Evolutionary conservation across 1,284 basidiomycete genomes (phyloP).

Genomic region (Leccinum solheimii): DNA sequence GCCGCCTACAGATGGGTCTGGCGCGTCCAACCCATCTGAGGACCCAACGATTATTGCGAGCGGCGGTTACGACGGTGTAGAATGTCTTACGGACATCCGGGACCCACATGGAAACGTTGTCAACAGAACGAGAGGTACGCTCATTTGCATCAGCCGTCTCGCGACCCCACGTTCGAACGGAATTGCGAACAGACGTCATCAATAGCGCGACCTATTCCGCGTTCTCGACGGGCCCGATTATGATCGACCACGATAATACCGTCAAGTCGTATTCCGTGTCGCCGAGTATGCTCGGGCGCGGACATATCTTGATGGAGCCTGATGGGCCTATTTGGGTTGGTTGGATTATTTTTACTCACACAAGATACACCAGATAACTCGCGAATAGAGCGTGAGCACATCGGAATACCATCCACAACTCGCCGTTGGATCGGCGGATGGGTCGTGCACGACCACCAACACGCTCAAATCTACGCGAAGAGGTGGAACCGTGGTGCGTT

Average conservation of each 20-base stretch:
- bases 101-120: constrained; percentile 63
- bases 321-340: constrained; percentile 79
- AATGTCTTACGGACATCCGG: constrained; percentile 72
- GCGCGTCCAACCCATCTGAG: constrained; percentile 43
- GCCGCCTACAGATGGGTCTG: constrained; percentile 55
- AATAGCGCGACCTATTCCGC: constrained; percentile 63
- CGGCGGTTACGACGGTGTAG: constrained; percentile 76
- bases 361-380: not conserved
- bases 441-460: constrained; percentile 73
- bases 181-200: constrained; percentile 58
- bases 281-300: constrained; percentile 71
- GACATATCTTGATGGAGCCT: constrained; percentile 69
- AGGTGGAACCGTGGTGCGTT: constrained; percentile 64
- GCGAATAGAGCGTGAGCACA: constrained; percentile 59
- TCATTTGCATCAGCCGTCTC: not conserved
- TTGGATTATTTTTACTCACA: not conserved
- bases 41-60: constrained; percentile 74
- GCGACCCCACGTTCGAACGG: not conserved
- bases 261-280: constrained; percentile 72
- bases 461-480: constrained; percentile 65
- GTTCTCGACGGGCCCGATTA: constrained; percentile 65
- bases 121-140: constrained; percentile 71
- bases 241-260: constrained; percentile 76
- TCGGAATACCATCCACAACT: constrained; percentile 89
- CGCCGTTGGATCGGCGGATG: constrained; percentile 80